Evolutionary conservation across 768 basidiomycete genomes (phyloP), one percentile per base, ranked within the genome.

Genomic region (Megacollybia marginata): DNA sequence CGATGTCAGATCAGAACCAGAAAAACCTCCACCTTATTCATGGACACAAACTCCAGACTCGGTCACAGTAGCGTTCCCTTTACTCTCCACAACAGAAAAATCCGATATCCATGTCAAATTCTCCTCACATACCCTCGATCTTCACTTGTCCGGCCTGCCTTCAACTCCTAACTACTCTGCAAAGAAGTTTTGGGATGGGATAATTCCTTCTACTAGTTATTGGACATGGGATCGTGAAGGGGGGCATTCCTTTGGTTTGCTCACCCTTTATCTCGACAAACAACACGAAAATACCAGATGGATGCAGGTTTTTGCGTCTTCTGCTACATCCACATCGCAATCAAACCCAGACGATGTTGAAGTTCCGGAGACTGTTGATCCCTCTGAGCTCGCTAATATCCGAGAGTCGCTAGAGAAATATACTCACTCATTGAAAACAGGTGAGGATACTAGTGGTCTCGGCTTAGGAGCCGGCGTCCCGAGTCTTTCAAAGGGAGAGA

Each of bases 181-280:
- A 88, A 44, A 44, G 44, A 10, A 44, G 44, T 71, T 92, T 2
- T 99, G 94, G 95, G 92, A 82, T 54, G 67, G 69, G 9, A 85
- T 99, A 54, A 79, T 80, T 47, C 69, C 87, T 1, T 76, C 83
- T 2, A 76, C 85, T n/a, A 88, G 89, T 59, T 82, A 89, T 58
- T 99, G 92, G 93, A 94, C 91, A 5, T 95, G 86, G 79, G 92
- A 96, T 57, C 75, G 82, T 15, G 82, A 84, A 53, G 88, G 81
- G 5, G 81, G 82, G 46, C 74, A 74, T 50, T 60, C 78, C 11
- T 83, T 78, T 56, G 88, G 88, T 2, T 53, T 89, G 32, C 74
- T 98, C 56, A 82, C 88, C 1, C 65, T 97, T 16, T 87, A 96
- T 59, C 71, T 98, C 48, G 88, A 92, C 63, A 98, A 98, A 67